Conservation (phyloP, 169 alveolate species). For the Plasmodium vivax region DNA sequence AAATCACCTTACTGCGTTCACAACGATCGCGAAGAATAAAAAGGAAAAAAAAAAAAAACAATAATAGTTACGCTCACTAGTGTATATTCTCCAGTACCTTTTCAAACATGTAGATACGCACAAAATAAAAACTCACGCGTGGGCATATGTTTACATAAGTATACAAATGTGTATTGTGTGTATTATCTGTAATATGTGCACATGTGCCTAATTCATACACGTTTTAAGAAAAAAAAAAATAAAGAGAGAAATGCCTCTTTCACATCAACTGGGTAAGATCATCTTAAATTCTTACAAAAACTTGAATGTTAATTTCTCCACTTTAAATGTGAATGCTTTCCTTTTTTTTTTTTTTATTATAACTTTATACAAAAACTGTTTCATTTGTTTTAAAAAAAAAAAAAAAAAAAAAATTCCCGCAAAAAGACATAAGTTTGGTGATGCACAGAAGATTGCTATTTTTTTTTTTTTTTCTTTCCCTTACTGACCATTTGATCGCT, state of each 20-base stretch:
- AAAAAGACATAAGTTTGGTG: background rate
- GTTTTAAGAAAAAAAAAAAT: background rate
- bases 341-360: background rate
- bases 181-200: background rate
- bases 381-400: background rate
- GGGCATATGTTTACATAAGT: background rate
- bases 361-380: background rate
- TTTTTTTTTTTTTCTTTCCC: background rate
- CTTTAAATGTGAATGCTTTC: background rate
- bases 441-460: background rate
- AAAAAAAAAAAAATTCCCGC: background rate
- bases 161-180: background rate
- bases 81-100: background rate
- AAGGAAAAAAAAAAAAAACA: background rate
- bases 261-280: background rate
- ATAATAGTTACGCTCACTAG: background rate
- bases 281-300: background rate
- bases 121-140: background rate
- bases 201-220: background rate
- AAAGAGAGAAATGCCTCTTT: background rate
- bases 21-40: background rate
- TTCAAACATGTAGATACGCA: background rate
- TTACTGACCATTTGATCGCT: conserved; percentile 6
- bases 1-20: background rate
- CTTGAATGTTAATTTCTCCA: background rate